These are phyloP conservation scores for Pseudozyma tsukubaensis DNA, from an alignment of 1,284 basidiomycete genomes.

Conservation along the genomic window DNA sequence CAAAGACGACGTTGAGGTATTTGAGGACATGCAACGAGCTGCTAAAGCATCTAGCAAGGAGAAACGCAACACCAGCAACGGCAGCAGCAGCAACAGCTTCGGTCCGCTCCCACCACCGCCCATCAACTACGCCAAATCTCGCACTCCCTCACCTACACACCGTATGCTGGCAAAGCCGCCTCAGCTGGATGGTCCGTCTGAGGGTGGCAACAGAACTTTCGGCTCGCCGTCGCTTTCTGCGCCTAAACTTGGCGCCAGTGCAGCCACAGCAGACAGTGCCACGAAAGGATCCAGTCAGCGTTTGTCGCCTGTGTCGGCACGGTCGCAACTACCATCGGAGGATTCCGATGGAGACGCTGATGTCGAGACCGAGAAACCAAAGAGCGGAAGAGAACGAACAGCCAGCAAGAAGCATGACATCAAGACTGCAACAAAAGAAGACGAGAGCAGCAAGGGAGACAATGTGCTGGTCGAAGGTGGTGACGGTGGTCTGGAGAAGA, in stretches of 20 bases:
- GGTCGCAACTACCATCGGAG: slow-evolving; percentile 19
- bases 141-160: slow-evolving; percentile 37
- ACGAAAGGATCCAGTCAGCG: slow-evolving; percentile 1
- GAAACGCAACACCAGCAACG: no score
- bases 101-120: slow-evolving; percentile 32
- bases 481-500: slow-evolving; percentile 18
- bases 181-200: slow-evolving; percentile 18
- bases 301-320: slow-evolving; percentile 24
- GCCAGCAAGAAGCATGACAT: slow-evolving; percentile 13
- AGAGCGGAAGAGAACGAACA: slow-evolving; percentile 3
- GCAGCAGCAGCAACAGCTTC: slow-evolving; percentile 19
- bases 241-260: slow-evolving; percentile 3
- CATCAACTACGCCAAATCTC: slow-evolving; percentile 27
- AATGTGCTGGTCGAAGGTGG: slow-evolving; percentile 11
- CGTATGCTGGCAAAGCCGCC: slow-evolving; percentile 35
- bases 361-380: slow-evolving; percentile 31
- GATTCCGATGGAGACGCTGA: slow-evolving; percentile 50
- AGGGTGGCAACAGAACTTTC: neutral
- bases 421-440: slow-evolving; percentile 1
- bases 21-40: slow-evolving; percentile 29
- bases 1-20: slow-evolving; percentile 34
- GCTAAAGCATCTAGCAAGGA: slow-evolving; percentile 41
- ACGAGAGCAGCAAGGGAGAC: neutral
- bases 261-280: neutral
- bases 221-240: slow-evolving; percentile 8